Percentiles rank a stretch among this genome's conserved stretches.
Evolutionary conservation across 2,329 filamentous ascomycete genomes (phyloP).

Genomic region (Stemphylium lycopersici): DNA sequence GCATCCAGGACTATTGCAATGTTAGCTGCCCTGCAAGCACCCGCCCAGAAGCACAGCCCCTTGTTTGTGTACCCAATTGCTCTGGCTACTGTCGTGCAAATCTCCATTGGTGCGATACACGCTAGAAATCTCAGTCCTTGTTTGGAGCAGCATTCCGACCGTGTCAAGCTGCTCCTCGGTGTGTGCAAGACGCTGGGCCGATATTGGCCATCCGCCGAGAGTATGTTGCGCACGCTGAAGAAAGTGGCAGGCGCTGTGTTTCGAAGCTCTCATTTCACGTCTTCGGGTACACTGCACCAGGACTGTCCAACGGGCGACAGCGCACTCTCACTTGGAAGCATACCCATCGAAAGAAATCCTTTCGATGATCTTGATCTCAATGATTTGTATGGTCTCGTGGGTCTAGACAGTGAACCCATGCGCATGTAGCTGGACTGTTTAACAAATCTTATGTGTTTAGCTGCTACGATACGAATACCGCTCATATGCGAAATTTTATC

Average conservation of each 20-base stretch:
- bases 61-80: conserved; percentile 30
- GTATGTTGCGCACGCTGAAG: conserved; percentile 19
- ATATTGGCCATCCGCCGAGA: conserved; percentile 17
- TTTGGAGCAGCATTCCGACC: conserved; percentile 24
- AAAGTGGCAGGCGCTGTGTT: conserved; percentile 20
- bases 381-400: conserved; percentile 19
- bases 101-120: conserved; percentile 68
- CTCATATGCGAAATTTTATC: too few species aligned
- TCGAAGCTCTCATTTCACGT: neutral
- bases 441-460: neutral
- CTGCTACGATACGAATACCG: too few species aligned
- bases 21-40: conserved; percentile 67
- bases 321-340: neutral
- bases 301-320: neutral
- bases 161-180: conserved; percentile 21
- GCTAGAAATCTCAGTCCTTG: conserved; percentile 6
- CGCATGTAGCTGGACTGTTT: neutral
- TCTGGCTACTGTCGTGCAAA: conserved; percentile 27
- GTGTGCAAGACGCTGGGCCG: conserved; percentile 23
- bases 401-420: conserved; percentile 9
- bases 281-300: neutral
- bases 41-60: conserved; percentile 68
- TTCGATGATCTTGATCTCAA: conserved; percentile 14
- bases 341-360: neutral
- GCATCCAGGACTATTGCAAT: conserved; percentile 77